Conservation (phyloP, 2,329 filamentous ascomycete species). For the Neopestalotiopsis rosae region DNA sequence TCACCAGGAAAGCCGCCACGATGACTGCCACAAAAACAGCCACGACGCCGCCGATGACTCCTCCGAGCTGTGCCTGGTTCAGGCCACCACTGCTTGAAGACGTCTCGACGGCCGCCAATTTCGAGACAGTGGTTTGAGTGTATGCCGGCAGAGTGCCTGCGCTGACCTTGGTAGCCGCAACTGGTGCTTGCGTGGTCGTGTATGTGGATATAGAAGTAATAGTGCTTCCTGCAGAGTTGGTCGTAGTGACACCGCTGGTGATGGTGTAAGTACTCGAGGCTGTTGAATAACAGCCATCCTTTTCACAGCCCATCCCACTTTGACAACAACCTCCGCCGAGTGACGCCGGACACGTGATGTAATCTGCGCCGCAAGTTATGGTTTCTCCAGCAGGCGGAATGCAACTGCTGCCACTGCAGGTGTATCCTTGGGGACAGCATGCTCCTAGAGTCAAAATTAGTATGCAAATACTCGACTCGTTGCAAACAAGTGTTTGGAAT, state of each 20-base stretch:
- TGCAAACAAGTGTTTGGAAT: not conserved
- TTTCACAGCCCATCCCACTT: conserved; percentile 55
- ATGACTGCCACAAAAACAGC: conserved; percentile 54
- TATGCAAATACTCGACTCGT: not conserved
- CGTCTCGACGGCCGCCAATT: conserved; percentile 40
- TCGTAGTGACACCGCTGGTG: conserved; percentile 51
- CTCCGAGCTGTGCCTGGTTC: conserved; percentile 50
- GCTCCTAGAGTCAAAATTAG: conserved; percentile 36
- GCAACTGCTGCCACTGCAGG: conserved; percentile 49
- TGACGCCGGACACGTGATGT: conserved; percentile 55
- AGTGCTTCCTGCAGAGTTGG: conserved; percentile 42
- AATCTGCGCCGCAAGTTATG: conserved; percentile 46
- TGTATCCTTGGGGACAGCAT: conserved; percentile 51
- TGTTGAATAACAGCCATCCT: conserved; percentile 52
- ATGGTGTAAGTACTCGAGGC: conserved; percentile 50
- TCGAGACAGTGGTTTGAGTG: conserved; percentile 49
- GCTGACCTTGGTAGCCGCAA: conserved; percentile 31
- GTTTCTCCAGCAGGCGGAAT: conserved; percentile 48
- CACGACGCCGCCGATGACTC: conserved; percentile 58
- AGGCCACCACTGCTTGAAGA: conserved; percentile 35
- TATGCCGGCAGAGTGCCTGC: conserved; percentile 44
- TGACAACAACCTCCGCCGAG: conserved; percentile 59
- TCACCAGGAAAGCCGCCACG: conserved; percentile 51
- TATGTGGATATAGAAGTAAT: conserved; percentile 48
- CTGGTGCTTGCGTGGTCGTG: conserved; percentile 39